Evolutionary conservation across 106 monocot genomes (phyloP).

Genomic region (Amphibolis antarctica): DNA sequence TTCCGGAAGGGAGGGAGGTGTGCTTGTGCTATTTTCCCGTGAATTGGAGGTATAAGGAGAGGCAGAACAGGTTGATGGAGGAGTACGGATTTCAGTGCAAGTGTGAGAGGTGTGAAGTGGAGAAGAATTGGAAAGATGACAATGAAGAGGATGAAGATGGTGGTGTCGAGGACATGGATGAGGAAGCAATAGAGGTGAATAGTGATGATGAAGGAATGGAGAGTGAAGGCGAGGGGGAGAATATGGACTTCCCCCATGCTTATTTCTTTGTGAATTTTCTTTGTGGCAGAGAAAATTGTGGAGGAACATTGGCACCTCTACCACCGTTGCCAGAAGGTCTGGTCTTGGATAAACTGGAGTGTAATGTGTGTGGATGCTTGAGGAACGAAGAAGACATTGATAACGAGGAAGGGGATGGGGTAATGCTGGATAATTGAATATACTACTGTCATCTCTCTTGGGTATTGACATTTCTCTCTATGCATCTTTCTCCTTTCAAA

Average conservation of each 20-base stretch:
- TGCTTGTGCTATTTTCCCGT: constrained; percentile 86
- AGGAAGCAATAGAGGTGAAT: constrained; percentile 10
- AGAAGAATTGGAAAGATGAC: constrained; percentile 72
- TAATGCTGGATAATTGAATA: constrained; percentile 27
- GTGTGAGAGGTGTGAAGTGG: constrained; percentile 75
- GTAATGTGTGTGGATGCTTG: constrained; percentile 68
- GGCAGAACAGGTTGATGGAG: constrained; percentile 59
- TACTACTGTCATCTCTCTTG: background rate
- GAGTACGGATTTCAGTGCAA: constrained; percentile 73
- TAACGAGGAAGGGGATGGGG: constrained; percentile 12
- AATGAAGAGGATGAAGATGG: constrained; percentile 22
- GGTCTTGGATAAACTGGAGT: constrained; percentile 52
- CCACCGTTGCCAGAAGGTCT: constrained; percentile 38
- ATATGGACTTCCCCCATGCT: constrained; percentile 60
- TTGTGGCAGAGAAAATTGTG: constrained; percentile 60
- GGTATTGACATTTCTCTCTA: constrained; percentile 2
- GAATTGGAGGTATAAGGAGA: constrained; percentile 57
- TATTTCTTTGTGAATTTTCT: constrained; percentile 74
- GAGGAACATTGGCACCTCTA: constrained; percentile 78
- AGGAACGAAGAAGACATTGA: constrained; percentile 17
- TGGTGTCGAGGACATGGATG: constrained; percentile 7
- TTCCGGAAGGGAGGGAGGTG: constrained; percentile 65
- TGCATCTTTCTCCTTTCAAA: background rate
- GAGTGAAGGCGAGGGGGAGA: constrained; percentile 1
- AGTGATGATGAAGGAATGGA: background rate